Conservation (phyloP, 192 early-diverging fungal species). For the Mortierella claussenii region DNA sequence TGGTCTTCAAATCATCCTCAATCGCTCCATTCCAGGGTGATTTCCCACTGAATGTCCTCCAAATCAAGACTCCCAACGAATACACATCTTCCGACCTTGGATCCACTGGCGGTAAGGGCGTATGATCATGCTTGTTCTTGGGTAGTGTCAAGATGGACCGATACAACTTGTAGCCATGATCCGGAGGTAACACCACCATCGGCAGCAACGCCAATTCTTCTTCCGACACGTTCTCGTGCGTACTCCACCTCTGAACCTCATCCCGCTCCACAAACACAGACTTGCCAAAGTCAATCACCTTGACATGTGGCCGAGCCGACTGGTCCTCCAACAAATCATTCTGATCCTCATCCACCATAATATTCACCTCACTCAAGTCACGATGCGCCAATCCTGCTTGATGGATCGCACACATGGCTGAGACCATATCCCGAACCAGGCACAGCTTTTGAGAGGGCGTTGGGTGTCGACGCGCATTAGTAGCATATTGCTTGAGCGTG, state of each 20-base stretch:
- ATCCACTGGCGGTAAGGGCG: constrained; percentile 56
- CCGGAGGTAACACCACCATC: constrained; percentile 61
- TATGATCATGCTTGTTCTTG: constrained; percentile 59
- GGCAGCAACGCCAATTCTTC: constrained; percentile 60
- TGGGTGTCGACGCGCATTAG: constrained; percentile 62
- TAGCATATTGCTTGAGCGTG: constrained; percentile 66
- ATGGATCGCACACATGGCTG: constrained; percentile 64
- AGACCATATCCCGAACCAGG: constrained; percentile 62
- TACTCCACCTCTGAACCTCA: constrained; percentile 62
- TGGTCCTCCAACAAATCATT: constrained; percentile 58
- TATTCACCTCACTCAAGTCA: constrained; percentile 69
- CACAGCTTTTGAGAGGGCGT: constrained; percentile 65
- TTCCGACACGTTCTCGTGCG: constrained; percentile 44
- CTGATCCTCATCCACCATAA: constrained; percentile 64
- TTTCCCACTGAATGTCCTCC: constrained; percentile 69
- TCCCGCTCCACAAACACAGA: constrained; percentile 60
- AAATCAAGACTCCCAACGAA: constrained; percentile 66
- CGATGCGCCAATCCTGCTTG: constrained; percentile 65
- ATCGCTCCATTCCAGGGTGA: constrained; percentile 70
- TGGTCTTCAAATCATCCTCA: constrained; percentile 65
- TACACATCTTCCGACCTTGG: constrained; percentile 67
- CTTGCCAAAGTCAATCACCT: constrained; percentile 72
- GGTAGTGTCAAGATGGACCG: constrained; percentile 66
- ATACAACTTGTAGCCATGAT: constrained; percentile 69
- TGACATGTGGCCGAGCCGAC: constrained; percentile 54